Conservation (phyloP, 345 rosid genomes). For the Nasturtium officinale region DNA sequence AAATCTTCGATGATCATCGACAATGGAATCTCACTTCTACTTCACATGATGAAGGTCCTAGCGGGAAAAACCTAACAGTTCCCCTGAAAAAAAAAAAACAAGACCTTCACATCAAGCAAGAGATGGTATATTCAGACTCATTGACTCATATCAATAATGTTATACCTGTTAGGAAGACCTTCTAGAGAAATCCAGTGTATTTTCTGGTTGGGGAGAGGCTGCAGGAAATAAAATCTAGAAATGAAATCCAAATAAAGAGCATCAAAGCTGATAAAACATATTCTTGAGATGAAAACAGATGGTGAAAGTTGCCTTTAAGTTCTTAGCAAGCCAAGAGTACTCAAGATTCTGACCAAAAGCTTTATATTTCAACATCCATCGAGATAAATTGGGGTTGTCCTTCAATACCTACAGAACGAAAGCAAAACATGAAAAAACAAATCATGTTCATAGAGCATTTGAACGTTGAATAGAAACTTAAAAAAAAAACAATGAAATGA, state of each 20-base stretch:
- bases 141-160: not conserved
- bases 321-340: slow-evolving; percentile 90
- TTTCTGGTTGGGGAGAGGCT: slow-evolving; percentile 89
- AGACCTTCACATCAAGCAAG: slow-evolving; percentile 19
- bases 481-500: not conserved
- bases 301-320: slow-evolving; percentile 66
- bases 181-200: slow-evolving; percentile 91
- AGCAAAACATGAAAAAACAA: not conserved
- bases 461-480: not conserved
- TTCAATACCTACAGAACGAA: slow-evolving; percentile 56
- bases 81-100: slow-evolving; percentile 55
- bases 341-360: slow-evolving; percentile 89
- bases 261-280: not conserved
- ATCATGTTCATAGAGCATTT: not conserved
- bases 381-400: slow-evolving; percentile 75
- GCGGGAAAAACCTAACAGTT: slow-evolving; percentile 82
- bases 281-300: not conserved
- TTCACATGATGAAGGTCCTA: slow-evolving; percentile 68
- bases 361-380: slow-evolving; percentile 74
- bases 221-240: slow-evolving; percentile 36
- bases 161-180: slow-evolving; percentile 86
- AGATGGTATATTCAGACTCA: not conserved
- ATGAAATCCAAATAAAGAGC: not conserved
- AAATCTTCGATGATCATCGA: not conserved
- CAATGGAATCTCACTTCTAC: slow-evolving; percentile 63